A percentile compares a stretch with the other conserved stretches of the same genome.
These are phyloP conservation scores for Pisolithus orientalis DNA, from an alignment of 768 basidiomycete species.

Conservation along the genomic window DNA sequence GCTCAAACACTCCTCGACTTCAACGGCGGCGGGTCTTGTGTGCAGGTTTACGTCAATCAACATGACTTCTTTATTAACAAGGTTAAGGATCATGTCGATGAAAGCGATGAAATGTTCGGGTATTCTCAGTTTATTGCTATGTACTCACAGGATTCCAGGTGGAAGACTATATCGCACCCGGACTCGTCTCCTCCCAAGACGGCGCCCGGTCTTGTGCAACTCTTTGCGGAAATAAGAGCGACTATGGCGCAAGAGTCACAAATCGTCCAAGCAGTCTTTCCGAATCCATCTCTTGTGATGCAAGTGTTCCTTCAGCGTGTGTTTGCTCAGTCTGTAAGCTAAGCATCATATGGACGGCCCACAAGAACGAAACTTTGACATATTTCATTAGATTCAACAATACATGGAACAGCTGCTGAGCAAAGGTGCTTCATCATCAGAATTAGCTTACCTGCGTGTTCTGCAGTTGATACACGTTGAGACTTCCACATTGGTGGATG, in stretches of 20 bases:
- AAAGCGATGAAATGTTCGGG: conserved; percentile 49
- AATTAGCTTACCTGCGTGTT: conserved; percentile 85
- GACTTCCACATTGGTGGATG: conserved; percentile 75
- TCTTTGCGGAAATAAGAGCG: conserved; percentile 81
- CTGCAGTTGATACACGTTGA: conserved; percentile 83
- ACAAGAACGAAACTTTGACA: not conserved
- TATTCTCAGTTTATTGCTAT: not conserved
- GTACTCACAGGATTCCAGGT: conserved; percentile 42
- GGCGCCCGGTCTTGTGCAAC: conserved; percentile 71
- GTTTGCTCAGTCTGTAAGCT: conserved; percentile 85
- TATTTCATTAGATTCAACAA: conserved; percentile 76
- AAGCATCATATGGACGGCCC: not conserved
- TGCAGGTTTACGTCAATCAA: conserved; percentile 98
- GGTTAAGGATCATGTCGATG: conserved; percentile 56
- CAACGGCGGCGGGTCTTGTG: conserved; percentile 94
- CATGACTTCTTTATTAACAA: conserved; percentile 99
- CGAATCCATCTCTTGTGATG: conserved; percentile 94
- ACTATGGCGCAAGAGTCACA: conserved; percentile 96
- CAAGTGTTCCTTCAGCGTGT: conserved; percentile 96
- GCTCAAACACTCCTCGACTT: conserved; percentile 96
- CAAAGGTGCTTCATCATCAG: conserved; percentile 67
- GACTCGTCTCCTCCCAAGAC: conserved; percentile 66
- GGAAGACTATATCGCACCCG: conserved; percentile 77
- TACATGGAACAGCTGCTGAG: conserved; percentile 88
- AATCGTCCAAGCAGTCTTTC: conserved; percentile 98